Percentiles rank a stretch among this genome's conserved stretches.
Evolutionary conservation across 306 rosid genomes (phyloP).

Genomic region (Purshia tridentata): DNA sequence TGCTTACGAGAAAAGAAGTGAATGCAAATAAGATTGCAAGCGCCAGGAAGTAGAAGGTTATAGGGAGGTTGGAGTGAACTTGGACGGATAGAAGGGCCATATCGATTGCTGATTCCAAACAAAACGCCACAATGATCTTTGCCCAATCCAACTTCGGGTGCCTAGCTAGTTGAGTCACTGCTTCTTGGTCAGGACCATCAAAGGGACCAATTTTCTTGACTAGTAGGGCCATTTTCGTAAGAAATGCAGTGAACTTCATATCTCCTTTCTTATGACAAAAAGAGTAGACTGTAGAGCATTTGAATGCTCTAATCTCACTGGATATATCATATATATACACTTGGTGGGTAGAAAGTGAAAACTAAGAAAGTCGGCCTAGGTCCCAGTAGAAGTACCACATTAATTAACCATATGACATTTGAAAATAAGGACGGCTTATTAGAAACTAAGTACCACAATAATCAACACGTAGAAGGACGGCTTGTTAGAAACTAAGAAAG

Average conservation of each 20-base stretch:
- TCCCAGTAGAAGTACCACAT: too few relatives aligned
- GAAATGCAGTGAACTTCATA: not conserved
- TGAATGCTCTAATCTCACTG: too few relatives aligned
- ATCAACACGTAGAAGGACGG: too few relatives aligned
- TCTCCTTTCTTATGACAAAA: not conserved
- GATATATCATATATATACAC: too few relatives aligned
- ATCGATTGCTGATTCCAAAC: not conserved
- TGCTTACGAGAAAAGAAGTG: too few relatives aligned
- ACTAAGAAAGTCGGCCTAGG: too few relatives aligned
- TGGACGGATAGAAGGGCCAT: not conserved
- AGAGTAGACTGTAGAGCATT: too few relatives aligned
- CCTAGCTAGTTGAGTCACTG: not conserved
- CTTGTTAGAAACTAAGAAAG: too few relatives aligned
- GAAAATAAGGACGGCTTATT: too few relatives aligned
- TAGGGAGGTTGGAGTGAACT: not conserved
- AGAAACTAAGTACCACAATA: too few relatives aligned
- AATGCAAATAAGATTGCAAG: slow-evolving; percentile 7
- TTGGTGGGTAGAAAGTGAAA: too few relatives aligned
- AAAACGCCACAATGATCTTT: not conserved
- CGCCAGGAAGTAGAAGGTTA: not conserved
- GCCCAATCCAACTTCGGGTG: slow-evolving; percentile 4
- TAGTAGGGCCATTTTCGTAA: not conserved
- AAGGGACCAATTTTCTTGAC: not conserved
- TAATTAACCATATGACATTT: too few relatives aligned
- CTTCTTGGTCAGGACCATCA: not conserved